Percentiles rank a stretch among this genome's conserved stretches.
These are phyloP conservation scores for Cryphonectria carpinicola DNA, from an alignment of 2,329 filamentous ascomycete genomes.

Conservation along the genomic window DNA sequence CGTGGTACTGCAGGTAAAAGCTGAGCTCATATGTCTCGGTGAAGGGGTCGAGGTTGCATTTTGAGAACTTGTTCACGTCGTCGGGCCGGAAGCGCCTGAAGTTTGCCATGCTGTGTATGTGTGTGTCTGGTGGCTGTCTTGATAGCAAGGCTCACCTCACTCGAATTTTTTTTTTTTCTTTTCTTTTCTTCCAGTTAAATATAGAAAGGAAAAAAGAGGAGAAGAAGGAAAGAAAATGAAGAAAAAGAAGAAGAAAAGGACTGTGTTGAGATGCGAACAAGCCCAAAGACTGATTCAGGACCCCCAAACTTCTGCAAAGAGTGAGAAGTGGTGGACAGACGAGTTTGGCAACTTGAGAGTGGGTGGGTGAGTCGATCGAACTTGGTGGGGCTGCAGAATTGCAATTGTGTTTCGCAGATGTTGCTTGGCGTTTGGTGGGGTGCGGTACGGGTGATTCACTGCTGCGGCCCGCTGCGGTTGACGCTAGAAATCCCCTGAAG, in stretches of 20 bases:
- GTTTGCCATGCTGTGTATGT: constrained; percentile 66
- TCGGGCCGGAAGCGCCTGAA: constrained; percentile 83
- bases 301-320: background rate
- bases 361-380: background rate
- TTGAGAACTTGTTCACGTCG: constrained; percentile 87
- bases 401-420: background rate
- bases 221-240: background rate
- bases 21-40: constrained; percentile 97
- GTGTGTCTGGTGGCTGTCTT: background rate
- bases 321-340: background rate
- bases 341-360: background rate
- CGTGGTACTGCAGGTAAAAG: constrained; percentile 96
- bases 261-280: background rate
- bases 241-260: background rate
- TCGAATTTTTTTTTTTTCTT: background rate
- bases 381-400: background rate
- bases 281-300: background rate
- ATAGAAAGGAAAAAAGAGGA: background rate
- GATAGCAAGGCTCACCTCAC: background rate
- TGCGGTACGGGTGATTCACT: background rate
- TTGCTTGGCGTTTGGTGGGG: background rate
- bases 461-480: no score
- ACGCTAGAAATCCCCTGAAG: background rate
- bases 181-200: background rate
- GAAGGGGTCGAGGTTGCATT: constrained; percentile 92